Percentiles rank a stretch among this genome's conserved stretches.
phyloP scores from a whole-genome alignment of 805 yeast species.

The Lipomyces orientalis region DNA sequence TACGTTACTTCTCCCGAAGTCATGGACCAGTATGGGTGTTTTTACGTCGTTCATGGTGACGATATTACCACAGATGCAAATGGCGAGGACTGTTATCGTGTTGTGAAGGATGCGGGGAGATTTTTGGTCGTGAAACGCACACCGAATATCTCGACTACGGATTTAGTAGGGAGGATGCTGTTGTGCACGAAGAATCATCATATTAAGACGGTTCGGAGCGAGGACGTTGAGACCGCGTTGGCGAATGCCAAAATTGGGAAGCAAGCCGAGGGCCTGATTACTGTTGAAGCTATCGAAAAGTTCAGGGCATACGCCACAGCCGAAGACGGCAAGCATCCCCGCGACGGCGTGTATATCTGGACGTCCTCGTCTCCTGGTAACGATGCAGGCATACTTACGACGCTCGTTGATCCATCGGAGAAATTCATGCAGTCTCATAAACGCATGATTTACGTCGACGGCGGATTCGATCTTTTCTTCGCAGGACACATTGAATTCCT shows the following conservation, averaged over 20 bases:
- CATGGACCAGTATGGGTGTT: constrained; percentile 74
- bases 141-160: constrained; percentile 93
- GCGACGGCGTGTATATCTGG: constrained; percentile 62
- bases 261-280: constrained; percentile 38
- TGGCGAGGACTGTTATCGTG: constrained; percentile 91
- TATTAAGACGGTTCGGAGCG: constrained; percentile 46
- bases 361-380: constrained; percentile 45
- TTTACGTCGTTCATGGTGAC: constrained; percentile 97
- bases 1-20: constrained; percentile 88
- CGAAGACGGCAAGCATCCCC: constrained; percentile 61
- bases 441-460: constrained; percentile 64
- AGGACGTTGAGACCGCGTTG: constrained; percentile 3
- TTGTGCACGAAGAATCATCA: constrained; percentile 66
- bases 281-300: constrained; percentile 50
- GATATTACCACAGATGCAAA: constrained; percentile 96
- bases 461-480: constrained; percentile 90
- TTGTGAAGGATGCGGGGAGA: constrained; percentile 81
- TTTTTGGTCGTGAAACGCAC: constrained; percentile 93
- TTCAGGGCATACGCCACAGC: constrained; percentile 66
- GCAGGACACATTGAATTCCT: constrained; percentile 89
- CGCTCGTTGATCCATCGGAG: constrained; percentile 36
- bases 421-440: constrained; percentile 12
- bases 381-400: constrained; percentile 35
- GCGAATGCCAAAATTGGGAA: constrained; percentile 10
- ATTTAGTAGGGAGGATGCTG: constrained; percentile 87